A percentile compares a stretch with the other conserved stretches of the same genome.
phyloP scores from a whole-genome alignment of 306 rosid species.

The Abrus precatorius region DNA sequence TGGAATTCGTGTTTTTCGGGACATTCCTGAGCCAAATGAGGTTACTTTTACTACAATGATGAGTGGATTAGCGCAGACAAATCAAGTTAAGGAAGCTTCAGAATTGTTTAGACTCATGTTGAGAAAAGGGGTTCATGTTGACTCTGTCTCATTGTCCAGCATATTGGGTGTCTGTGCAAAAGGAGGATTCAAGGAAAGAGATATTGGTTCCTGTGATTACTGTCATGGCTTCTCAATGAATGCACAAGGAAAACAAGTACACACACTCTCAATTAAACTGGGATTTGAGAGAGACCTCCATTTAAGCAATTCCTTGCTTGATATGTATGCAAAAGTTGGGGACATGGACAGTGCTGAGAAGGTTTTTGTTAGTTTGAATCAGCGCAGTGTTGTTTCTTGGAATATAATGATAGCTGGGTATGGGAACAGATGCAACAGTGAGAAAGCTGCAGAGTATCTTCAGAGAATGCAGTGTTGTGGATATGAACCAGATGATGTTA shows the following conservation, averaged over 20 bases:
- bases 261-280: slow-evolving; percentile 64
- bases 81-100: slow-evolving; percentile 61
- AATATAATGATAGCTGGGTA: slow-evolving; percentile 80
- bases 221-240: slow-evolving; percentile 23
- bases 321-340: slow-evolving; percentile 72
- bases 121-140: slow-evolving; percentile 65
- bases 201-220: slow-evolving; percentile 45
- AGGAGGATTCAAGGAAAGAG: slow-evolving; percentile 57
- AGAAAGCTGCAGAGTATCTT: slow-evolving; percentile 63
- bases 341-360: slow-evolving; percentile 72
- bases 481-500: slow-evolving; percentile 77
- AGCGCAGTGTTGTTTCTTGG: slow-evolving; percentile 72
- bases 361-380: slow-evolving; percentile 59
- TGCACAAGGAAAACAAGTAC: slow-evolving; percentile 65
- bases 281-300: slow-evolving; percentile 78
- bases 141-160: slow-evolving; percentile 73
- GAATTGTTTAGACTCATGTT: slow-evolving; percentile 69
- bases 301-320: slow-evolving; percentile 76
- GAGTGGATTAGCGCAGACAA: slow-evolving; percentile 63
- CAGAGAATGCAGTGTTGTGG: slow-evolving; percentile 63
- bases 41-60: slow-evolving; percentile 83
- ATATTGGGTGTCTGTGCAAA: slow-evolving; percentile 68
- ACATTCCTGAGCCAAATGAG: slow-evolving; percentile 71
- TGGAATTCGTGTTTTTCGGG: slow-evolving; percentile 65
- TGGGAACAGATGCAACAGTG: slow-evolving; percentile 61